Evolutionary conservation across 129 eudicot genomes (phyloP).

Genomic region (Flaveria bidentis): DNA sequence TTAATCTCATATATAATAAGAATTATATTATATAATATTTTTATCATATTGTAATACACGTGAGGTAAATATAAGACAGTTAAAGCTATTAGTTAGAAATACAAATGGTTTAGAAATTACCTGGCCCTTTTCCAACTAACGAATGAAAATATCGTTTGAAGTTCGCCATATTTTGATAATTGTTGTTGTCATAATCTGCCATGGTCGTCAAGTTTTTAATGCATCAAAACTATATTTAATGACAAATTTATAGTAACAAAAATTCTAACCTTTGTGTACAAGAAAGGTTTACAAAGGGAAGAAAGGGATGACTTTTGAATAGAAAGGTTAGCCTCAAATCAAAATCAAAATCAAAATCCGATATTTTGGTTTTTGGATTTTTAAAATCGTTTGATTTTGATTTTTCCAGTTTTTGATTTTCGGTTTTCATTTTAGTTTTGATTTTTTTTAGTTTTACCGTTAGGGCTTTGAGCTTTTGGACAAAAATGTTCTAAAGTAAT

Average conservation of each 20-base stretch:
- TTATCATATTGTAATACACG: no score
- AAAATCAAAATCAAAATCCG: no score
- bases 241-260: conserved; percentile 18
- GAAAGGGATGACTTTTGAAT: conserved; percentile 85
- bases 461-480: no score
- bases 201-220: conserved; percentile 30
- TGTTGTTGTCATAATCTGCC: conserved; percentile 53
- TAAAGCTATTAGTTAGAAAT: not conserved
- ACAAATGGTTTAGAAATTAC: conserved; percentile 31
- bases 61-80: no score
- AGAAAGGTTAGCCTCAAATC: not conserved
- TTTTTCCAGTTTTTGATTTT: no score
- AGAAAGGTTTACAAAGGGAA: conserved; percentile 42
- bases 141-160: conserved; percentile 55
- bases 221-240: not conserved
- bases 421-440: no score
- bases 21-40: no score
- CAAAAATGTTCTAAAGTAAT: no score
- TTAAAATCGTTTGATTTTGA: no score
- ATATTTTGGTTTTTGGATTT: no score
- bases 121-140: conserved; percentile 67
- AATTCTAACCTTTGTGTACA: conserved; percentile 53
- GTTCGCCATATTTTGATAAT: conserved; percentile 39
- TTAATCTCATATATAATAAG: no score
- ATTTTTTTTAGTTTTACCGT: no score